Evolutionary conservation across 2,329 filamentous ascomycete genomes (phyloP), one percentile per base, ranked within the genome.

Genomic region (Escovopsis sp.): DNA sequence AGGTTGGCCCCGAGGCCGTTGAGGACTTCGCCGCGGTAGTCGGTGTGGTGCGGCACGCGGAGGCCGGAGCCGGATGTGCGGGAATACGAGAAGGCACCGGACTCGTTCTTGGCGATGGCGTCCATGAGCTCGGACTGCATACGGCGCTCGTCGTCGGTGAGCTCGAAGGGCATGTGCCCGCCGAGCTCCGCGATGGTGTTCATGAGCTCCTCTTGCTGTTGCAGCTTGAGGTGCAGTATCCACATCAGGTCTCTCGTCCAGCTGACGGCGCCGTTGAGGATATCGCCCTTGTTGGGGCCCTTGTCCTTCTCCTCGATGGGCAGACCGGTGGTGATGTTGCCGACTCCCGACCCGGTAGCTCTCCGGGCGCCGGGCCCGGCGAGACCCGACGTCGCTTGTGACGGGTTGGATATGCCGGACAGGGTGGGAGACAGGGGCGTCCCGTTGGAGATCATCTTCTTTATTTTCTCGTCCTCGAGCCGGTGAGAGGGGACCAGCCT

Each of bases 181-280:
- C 85, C 85, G 12, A 88, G 70, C 45, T 80, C 77, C 30, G 72
- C 68, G 45, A 94, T 80, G 41, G 75, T 69, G 54, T 88, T 82
- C 53, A 83, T 77, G 40, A 96, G 73, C 57, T 94, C 83, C 48
- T 93, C 82, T 59, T 94, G 85, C 61, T 94, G 85, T 57, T 91
- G 81, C 50, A 94, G 73, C 65, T 94, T 94, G 56, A 85, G 73
- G 57, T 94, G 80, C 46, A 94, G 68, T 67, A 93, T 82, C 91
- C 91, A 96, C 86, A 96, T 94, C 41, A 98, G 71, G 64, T 98
- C 91, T 48, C 89, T 79, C 47, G 86, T 95, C 91, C 91, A 98
- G 63, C 86, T 87, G 42, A 96, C 91, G 32, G 89, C 85, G 28
- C 91, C 89, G 56, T 96, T 96, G 53, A 98, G 80, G 46, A 98